phyloP scores from a whole-genome alignment of 805 yeast genomes.

The Yarrowia sp. region DNA sequence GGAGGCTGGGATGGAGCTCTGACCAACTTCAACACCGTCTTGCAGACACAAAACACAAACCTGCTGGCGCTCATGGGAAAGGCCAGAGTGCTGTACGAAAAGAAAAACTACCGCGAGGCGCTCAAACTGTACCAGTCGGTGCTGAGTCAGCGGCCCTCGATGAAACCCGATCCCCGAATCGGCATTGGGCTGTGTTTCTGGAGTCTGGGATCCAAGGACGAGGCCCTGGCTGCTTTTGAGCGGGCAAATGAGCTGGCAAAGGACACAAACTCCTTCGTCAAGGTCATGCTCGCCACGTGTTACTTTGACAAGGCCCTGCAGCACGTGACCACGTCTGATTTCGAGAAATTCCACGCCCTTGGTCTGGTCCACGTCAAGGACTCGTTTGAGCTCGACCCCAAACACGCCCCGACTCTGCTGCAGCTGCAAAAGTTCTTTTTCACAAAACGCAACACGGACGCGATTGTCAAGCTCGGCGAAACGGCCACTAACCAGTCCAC shows the following conservation, averaged over 20 bases:
- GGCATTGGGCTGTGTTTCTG: conserved; percentile 96
- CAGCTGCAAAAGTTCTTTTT: conserved; percentile 74
- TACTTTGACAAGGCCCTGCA: conserved; percentile 69
- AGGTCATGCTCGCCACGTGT: conserved; percentile 52
- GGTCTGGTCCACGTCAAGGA: conserved; percentile 60
- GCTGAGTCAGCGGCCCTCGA: conserved; percentile 70
- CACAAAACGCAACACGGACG: conserved; percentile 65
- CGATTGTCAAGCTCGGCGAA: conserved; percentile 63
- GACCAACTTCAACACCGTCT: conserved; percentile 68
- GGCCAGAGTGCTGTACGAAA: conserved; percentile 78
- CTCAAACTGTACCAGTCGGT: conserved; percentile 85
- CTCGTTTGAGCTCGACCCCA: conserved; percentile 53
- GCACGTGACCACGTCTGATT: conserved; percentile 58
- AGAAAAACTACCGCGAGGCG: conserved; percentile 74
- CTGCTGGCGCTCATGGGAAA: conserved; percentile 80
- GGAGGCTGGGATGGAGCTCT: conserved; percentile 75
- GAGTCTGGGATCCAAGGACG: conserved; percentile 76
- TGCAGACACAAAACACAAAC: conserved; percentile 62
- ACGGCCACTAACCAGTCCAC: conserved; percentile 56
- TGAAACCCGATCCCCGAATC: conserved; percentile 89
- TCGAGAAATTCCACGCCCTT: conserved; percentile 62
- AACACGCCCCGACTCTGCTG: conserved; percentile 68
- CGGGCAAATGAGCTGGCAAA: conserved; percentile 75
- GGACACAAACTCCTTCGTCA: conserved; percentile 49
- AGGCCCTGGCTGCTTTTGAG: conserved; percentile 85